Base-by-base conservation (phyloP, 73 alveolate species). In the Durusdinium trenchii region DNA sequence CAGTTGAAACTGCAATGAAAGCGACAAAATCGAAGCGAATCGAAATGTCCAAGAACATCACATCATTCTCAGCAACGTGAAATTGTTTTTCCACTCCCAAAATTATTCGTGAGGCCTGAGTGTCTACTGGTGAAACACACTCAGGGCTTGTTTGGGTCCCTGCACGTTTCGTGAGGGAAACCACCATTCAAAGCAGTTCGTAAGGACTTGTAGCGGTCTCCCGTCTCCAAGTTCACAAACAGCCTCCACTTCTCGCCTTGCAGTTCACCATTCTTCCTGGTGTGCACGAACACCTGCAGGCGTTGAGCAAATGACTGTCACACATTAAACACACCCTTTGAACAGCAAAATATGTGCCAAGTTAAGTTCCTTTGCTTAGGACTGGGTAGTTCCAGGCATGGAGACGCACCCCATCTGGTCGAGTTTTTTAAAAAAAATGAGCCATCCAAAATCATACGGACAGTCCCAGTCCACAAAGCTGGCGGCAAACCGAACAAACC, bases 221-320 rank as follows among this genome's bases (percentile, higher is more conserved):
- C 5, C 12, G 48, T 71, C 38, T 14, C 16, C 16, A 6, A 26
- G 51, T 71, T 6, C n/a, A 6, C 5, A 26, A 71, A n/a, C 14
- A 71, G 14, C 26, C 51, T 5, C 83, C 83, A 71, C 35, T 71
- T 71, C 51, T 71, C 83, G 51, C 83, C 83, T 38, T 71, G 32
- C 83, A 71, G 50, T 47, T 71, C 26, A 26, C 83, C 83, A 14
- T 5, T n/a, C 83, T 32, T 38, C 26, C 83, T 32, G 50, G 6
- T 5, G 50, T 71, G 83, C 26, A 71, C 83, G 35, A 71, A 71
- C 51, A 71, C 83, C 83, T 71, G 51, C 83, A 71, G n/a, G 23
- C 28, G 83, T 3, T 5, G 38, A 71, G 69, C 23, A 12, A 16
- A 57, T 23, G 23, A 57, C 32, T 57, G 23, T 16, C 69, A 23